Percentiles rank a stretch among this genome's conserved stretches.
phyloP scores from a whole-genome alignment of 345 rosid species.

The Pseudoturritis turrita region DNA sequence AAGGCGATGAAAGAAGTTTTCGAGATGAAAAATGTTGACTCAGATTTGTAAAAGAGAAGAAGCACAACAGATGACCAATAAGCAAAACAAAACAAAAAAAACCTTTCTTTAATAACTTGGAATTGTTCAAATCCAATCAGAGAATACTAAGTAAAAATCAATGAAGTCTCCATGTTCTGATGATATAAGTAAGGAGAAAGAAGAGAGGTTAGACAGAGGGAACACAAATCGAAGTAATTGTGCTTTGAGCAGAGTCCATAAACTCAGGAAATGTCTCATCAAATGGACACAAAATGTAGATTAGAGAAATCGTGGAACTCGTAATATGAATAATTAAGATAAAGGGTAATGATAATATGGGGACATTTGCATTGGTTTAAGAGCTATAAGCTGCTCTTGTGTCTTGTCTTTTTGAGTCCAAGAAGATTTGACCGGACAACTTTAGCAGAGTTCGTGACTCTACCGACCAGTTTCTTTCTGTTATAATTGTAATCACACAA shows the following conservation, averaged over 20 bases:
- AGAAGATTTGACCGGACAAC: slow-evolving; percentile 27
- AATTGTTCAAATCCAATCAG: slow-evolving; percentile 14
- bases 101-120: not conserved
- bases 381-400: slow-evolving; percentile 20
- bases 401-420: slow-evolving; percentile 22
- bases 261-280: slow-evolving; percentile 21
- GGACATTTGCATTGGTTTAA: slow-evolving; percentile 21
- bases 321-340: not conserved
- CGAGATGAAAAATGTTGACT: slow-evolving; percentile 6
- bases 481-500: slow-evolving; percentile 12
- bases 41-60: not conserved
- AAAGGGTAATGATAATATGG: not conserved
- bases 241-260: slow-evolving; percentile 6
- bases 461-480: slow-evolving; percentile 22
- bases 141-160: not conserved
- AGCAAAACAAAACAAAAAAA: not conserved
- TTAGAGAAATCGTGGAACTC: not conserved
- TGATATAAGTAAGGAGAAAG: slow-evolving; percentile 18
- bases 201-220: not conserved
- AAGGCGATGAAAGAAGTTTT: not conserved
- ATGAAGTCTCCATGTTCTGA: slow-evolving; percentile 14
- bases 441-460: slow-evolving; percentile 23
- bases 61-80: not conserved
- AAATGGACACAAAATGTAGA: slow-evolving; percentile 20
- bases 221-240: slow-evolving; percentile 3